These are phyloP conservation scores for Leccinum sublutescens DNA, from an alignment of 768 basidiomycete species.

Conservation along the genomic window DNA sequence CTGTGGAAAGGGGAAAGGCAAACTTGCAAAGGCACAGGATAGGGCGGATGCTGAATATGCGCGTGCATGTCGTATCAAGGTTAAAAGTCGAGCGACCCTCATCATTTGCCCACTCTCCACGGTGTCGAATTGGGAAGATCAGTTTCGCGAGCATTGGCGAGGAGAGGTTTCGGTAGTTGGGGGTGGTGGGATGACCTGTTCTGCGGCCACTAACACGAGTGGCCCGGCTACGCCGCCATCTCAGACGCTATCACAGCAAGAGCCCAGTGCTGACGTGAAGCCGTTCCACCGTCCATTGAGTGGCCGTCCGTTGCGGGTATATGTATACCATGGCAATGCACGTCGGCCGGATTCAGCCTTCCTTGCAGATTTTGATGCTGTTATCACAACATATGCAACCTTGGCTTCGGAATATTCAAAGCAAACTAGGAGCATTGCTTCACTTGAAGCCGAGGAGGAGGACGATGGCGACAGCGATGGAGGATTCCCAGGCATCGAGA, in stretches of 20 bases:
- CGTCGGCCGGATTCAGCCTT: constrained; percentile 83
- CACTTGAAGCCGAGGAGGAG: constrained; percentile 59
- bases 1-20: constrained; percentile 57
- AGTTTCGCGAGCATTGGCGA: constrained; percentile 96
- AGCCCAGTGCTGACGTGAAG: constrained; percentile 24
- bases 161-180: constrained; percentile 84
- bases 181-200: constrained; percentile 52
- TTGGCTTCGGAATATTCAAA: constrained; percentile 94
- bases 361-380: constrained; percentile 92
- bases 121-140: constrained; percentile 98
- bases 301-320: constrained; percentile 70
- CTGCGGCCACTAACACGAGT: constrained; percentile 32
- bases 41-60: constrained; percentile 69
- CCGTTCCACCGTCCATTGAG: constrained; percentile 38
- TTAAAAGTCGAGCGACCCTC: constrained; percentile 85
- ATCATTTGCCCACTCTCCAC: constrained; percentile 96
- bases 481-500: constrained; percentile 57
- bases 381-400: constrained; percentile 96
- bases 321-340: constrained; percentile 93
- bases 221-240: constrained; percentile 37
- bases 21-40: constrained; percentile 63
- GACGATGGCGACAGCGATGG: constrained; percentile 69
- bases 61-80: constrained; percentile 74
- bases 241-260: constrained; percentile 33
- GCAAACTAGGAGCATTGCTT: constrained; percentile 65